phyloP scores from a whole-genome alignment of 108 stramenopile species.

The Thalassiosira profunda region DNA sequence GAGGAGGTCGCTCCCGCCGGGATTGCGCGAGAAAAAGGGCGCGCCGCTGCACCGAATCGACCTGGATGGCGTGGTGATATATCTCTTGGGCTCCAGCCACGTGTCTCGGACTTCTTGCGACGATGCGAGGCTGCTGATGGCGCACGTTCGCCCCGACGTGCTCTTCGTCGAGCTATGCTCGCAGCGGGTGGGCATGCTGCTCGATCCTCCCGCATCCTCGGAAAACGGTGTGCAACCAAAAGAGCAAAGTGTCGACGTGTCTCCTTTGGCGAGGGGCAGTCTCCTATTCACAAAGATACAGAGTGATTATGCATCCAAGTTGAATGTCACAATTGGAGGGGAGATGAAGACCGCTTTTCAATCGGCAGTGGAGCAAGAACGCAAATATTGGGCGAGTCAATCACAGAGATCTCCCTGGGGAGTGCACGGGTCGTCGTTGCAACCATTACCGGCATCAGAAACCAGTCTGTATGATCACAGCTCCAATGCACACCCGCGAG shows the following conservation, averaged over 20 bases:
- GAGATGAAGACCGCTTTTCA: conserved; percentile 78
- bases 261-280: too few species aligned
- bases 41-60: conserved; percentile 36
- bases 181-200: conserved; percentile 70
- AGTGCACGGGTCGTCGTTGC: too few species aligned
- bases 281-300: conserved; percentile 73
- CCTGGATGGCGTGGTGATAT: too few species aligned
- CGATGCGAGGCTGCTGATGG: conserved; percentile 70
- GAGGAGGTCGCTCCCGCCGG: conserved; percentile 18
- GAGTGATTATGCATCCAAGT: conserved; percentile 74
- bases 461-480: too few species aligned
- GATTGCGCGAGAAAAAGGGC: conserved; percentile 21
- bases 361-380: conserved; percentile 40
- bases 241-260: too few species aligned
- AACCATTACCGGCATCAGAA: too few species aligned
- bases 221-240: conserved; percentile 13
- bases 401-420: too few species aligned
- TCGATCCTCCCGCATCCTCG: too few species aligned
- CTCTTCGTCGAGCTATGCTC: conserved; percentile 87
- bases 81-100: conserved; percentile 84
- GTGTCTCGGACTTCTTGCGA: conserved; percentile 76
- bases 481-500: conserved; percentile 3
- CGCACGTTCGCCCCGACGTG: conserved; percentile 64
- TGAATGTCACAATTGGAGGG: conserved; percentile 85
- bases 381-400: conserved; percentile 30